Percentiles rank a stretch among this genome's conserved stretches.
These are phyloP conservation scores for Ascomycota sp. DNA, from an alignment of 2,329 filamentous ascomycete genomes.

Conservation along the genomic window DNA sequence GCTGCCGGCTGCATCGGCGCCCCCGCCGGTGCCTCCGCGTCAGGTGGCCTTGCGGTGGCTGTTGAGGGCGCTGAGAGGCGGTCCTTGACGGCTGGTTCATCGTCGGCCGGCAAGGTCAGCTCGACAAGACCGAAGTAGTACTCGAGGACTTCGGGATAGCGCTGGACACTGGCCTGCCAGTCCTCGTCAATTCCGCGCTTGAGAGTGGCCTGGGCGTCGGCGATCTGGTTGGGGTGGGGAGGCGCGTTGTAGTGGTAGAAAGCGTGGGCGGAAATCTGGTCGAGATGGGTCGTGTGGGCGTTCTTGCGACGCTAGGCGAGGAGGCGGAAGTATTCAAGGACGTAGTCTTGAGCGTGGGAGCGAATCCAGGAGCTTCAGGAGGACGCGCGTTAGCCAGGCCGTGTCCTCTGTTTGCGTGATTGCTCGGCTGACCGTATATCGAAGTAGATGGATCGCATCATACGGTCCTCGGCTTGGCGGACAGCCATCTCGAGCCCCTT, in stretches of 20 bases:
- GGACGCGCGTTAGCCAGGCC: no score
- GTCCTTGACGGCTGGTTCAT: conserved; percentile 38
- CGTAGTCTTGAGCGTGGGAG: conserved; percentile 45
- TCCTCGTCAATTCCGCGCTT: conserved; percentile 62
- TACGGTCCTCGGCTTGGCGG: conserved; percentile 38
- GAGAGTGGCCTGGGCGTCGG: conserved; percentile 41
- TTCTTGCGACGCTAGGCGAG: conserved; percentile 40
- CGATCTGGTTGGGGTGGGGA: conserved; percentile 41
- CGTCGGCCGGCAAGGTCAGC: conserved; percentile 41
- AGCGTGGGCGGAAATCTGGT: conserved; percentile 32
- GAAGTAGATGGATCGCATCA: conserved; percentile 41
- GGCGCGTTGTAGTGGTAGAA: conserved; percentile 35
- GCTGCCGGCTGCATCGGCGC: conserved; percentile 14
- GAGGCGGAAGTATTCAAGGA: conserved; percentile 42
- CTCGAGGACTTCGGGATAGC: conserved; percentile 64
- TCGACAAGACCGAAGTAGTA: conserved; percentile 59
- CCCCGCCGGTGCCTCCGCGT: conserved; percentile 10
- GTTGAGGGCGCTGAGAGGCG: conserved; percentile 33
- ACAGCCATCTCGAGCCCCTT: conserved; percentile 43
- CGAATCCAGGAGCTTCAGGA: conserved; percentile 39
- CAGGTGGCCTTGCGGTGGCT: conserved; percentile 26
- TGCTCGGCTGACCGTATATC: conserved; percentile 41
- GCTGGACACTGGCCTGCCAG: conserved; percentile 54
- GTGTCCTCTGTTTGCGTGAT: no score
- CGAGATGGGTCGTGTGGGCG: conserved; percentile 32